Evolutionary conservation across 148 eudicot genomes (phyloP).

Genomic region (Chenopodium quinoa): DNA sequence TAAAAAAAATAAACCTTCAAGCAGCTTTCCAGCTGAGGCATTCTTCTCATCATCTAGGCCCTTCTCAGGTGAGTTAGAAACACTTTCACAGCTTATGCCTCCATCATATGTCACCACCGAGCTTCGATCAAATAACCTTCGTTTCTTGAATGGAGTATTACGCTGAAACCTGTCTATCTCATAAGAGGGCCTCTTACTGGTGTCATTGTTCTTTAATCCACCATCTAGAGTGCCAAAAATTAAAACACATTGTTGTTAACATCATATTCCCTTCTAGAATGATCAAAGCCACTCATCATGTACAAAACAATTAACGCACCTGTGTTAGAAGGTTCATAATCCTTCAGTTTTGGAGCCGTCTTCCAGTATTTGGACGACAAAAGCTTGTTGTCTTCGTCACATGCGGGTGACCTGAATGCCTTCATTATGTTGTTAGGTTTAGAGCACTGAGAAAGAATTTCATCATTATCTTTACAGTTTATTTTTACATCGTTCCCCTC

Average conservation of each 20-base stretch:
- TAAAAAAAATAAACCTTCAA: slow-evolving; percentile 46
- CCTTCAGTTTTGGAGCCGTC: slow-evolving; percentile 67
- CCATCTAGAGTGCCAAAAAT: slow-evolving; percentile 40
- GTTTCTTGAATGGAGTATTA: slow-evolving; percentile 68
- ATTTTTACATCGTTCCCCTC: slow-evolving; percentile 62
- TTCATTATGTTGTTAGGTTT: slow-evolving; percentile 47
- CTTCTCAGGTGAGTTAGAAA: slow-evolving; percentile 71
- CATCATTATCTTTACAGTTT: slow-evolving; percentile 89
- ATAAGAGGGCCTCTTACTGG: slow-evolving; percentile 49
- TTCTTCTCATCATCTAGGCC: slow-evolving; percentile 39
- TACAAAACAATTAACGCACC: slow-evolving; percentile 42
- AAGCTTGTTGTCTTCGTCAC: slow-evolving; percentile 54
- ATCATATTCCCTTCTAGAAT: background rate
- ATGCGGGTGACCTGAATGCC: slow-evolving; percentile 49
- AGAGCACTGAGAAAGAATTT: slow-evolving; percentile 59
- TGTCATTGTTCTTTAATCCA: slow-evolving; percentile 40
- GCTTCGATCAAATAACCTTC: slow-evolving; percentile 54
- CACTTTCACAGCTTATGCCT: slow-evolving; percentile 74
- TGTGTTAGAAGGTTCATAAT: slow-evolving; percentile 44
- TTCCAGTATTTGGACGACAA: slow-evolving; percentile 79
- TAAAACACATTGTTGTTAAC: background rate
- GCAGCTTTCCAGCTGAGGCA: slow-evolving; percentile 34
- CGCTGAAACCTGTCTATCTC: slow-evolving; percentile 52
- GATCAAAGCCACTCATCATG: slow-evolving; percentile 6
- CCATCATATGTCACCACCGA: slow-evolving; percentile 51